phyloP scores from a whole-genome alignment of 768 basidiomycete genomes.

The Hemileccinum rubropunctum region DNA sequence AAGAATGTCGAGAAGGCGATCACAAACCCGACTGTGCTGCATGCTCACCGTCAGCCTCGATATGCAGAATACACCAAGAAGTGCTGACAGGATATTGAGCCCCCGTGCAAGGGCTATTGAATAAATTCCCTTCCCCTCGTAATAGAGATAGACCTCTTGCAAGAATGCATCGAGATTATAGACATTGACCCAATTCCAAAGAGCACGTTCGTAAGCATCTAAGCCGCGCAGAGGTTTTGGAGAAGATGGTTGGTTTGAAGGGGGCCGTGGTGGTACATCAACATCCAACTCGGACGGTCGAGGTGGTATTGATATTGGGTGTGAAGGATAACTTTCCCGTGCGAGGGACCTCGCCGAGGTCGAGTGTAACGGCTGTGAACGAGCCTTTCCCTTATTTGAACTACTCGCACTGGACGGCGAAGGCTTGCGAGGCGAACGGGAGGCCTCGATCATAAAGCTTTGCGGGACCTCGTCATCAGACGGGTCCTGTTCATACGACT shows the following conservation, averaged over 20 bases:
- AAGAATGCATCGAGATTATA: constrained; percentile 95
- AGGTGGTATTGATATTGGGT: constrained; percentile 52
- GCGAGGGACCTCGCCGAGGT: constrained; percentile 38
- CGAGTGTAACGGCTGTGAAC: constrained; percentile 55
- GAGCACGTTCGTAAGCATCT: constrained; percentile 83
- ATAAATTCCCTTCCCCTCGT: constrained; percentile 94
- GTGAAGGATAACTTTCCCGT: constrained; percentile 36
- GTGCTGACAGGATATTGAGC: constrained; percentile 89
- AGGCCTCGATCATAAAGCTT: constrained; percentile 81
- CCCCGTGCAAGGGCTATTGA: constrained; percentile 89
- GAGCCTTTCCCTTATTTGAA: constrained; percentile 36
- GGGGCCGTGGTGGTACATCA: constrained; percentile 29
- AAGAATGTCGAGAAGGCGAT: constrained; percentile 98
- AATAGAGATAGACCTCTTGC: constrained; percentile 94
- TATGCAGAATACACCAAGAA: constrained; percentile 16
- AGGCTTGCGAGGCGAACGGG: constrained; percentile 39
- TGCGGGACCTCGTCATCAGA: constrained; percentile 86
- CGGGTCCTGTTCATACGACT: constrained; percentile 52
- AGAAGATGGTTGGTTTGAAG: constrained; percentile 20
- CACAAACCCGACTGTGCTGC: constrained; percentile 95
- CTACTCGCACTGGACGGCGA: constrained; percentile 25
- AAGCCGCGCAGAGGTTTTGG: constrained; percentile 62
- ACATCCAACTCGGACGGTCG: constrained; percentile 62
- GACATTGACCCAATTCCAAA: constrained; percentile 99
- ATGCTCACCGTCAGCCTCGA: constrained; percentile 25